Conservation (phyloP, 139 green algal species). For the Chlorella sp. region DNA sequence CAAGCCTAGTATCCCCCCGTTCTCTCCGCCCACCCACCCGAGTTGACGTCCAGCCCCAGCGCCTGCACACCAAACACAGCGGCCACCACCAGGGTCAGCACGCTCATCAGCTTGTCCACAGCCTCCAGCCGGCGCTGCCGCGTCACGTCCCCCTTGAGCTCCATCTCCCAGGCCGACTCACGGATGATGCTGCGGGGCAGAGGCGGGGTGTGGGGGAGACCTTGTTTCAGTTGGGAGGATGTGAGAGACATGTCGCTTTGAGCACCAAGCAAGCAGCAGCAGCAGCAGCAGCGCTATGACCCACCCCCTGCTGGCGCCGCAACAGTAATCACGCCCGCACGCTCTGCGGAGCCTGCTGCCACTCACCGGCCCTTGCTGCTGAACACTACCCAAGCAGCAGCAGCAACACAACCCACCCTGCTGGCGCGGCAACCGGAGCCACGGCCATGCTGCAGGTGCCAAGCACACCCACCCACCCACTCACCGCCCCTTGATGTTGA, state of each 20-base stretch:
- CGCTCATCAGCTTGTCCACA: slow-evolving; percentile 74
- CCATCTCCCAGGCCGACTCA: slow-evolving; percentile 66
- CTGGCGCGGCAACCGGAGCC: no score
- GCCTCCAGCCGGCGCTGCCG: slow-evolving; percentile 77
- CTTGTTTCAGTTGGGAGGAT: neutral
- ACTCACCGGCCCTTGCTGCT: no score
- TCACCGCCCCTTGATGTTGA: slow-evolving; percentile 89
- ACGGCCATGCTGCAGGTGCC: no score
- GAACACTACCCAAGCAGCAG: no score
- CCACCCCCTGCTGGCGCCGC: neutral
- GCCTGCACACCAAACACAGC: slow-evolving; percentile 72
- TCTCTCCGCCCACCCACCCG: neutral
- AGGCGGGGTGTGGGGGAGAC: neutral
- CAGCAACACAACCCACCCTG: no score
- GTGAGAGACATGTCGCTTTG: no score
- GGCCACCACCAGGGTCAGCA: slow-evolving; percentile 70
- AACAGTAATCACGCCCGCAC: neutral
- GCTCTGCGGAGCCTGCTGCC: no score
- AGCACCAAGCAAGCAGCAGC: no score
- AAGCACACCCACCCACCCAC: no score
- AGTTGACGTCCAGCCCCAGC: slow-evolving; percentile 76
- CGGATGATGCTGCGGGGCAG: slow-evolving; percentile 16
- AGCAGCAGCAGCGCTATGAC: neutral
- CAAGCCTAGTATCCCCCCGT: neutral
- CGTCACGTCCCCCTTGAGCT: slow-evolving; percentile 86